Percentiles rank a stretch among this genome's conserved stretches.
Conservation (phyloP, 176 grass and related monocot genomes). For the Hordeum marinum region DNA sequence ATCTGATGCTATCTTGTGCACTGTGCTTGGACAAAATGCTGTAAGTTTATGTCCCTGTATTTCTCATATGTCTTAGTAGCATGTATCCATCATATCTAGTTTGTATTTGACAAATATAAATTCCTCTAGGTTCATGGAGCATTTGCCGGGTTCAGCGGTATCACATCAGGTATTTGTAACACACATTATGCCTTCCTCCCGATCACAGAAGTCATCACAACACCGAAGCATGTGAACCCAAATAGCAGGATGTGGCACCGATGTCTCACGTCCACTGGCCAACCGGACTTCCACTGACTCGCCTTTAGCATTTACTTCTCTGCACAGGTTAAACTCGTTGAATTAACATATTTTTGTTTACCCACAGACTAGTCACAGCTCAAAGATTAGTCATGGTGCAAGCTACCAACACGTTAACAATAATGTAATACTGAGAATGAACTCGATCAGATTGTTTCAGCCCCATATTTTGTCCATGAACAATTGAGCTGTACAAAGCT, state of each 20-base stretch:
- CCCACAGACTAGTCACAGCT: background rate
- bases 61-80: background rate
- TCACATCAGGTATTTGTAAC: slow-evolving; percentile 83
- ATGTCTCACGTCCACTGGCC: slow-evolving; percentile 80
- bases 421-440: slow-evolving; percentile 23
- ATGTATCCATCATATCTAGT: slow-evolving; percentile 13
- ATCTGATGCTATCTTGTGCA: slow-evolving; percentile 98
- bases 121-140: slow-evolving; percentile 82
- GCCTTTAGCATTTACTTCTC: background rate
- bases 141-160: slow-evolving; percentile 94
- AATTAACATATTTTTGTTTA: slow-evolving; percentile 8
- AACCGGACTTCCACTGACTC: slow-evolving; percentile 72
- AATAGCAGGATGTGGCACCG: slow-evolving; percentile 99
- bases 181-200: slow-evolving; percentile 78
- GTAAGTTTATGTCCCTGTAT: slow-evolving; percentile 42
- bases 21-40: slow-evolving; percentile 93
- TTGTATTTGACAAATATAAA: background rate
- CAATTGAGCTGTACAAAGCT: background rate
- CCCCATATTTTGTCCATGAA: background rate
- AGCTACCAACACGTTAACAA: background rate
- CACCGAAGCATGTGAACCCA: slow-evolving; percentile 55
- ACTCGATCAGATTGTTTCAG: slow-evolving; percentile 5
- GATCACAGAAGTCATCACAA: slow-evolving; percentile 78
- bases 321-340: background rate
- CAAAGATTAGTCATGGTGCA: background rate